Percentiles rank a stretch among this genome's conserved stretches.
Evolutionary conservation across 768 basidiomycete genomes (phyloP).

Genomic region (Hericium coralloides): DNA sequence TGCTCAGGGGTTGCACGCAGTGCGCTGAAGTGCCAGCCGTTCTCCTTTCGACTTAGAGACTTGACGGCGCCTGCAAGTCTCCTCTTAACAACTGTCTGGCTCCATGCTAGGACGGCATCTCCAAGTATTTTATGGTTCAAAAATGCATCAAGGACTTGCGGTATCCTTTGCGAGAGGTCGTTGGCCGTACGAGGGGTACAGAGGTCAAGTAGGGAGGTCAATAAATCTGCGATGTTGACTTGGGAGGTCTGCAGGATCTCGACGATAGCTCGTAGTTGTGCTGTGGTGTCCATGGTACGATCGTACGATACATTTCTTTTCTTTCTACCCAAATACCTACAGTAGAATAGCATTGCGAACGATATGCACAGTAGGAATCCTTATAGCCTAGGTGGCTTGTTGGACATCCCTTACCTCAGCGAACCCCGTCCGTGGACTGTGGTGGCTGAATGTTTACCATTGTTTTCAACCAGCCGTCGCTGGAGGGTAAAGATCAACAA

Average conservation of each 20-base stretch:
- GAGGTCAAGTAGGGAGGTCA: neutral
- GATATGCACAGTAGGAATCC: neutral
- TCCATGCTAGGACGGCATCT: neutral
- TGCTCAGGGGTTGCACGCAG: neutral
- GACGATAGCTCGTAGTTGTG: neutral
- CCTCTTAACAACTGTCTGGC: neutral
- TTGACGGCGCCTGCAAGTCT: conserved; percentile 11
- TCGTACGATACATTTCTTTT: neutral
- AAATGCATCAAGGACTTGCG: neutral
- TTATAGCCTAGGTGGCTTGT: neutral
- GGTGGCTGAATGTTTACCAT: neutral
- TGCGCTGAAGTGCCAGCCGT: neutral
- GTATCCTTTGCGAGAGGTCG: neutral
- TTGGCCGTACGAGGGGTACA: neutral
- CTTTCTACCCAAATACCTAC: neutral
- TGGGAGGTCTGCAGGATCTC: neutral
- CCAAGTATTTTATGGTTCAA: neutral
- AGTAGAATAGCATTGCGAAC: neutral
- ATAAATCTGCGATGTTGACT: neutral
- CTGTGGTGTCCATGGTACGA: neutral
- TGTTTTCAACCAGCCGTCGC: neutral
- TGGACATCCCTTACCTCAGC: neutral
- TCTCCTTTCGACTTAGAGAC: neutral
- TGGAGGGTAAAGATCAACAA: too few species aligned
- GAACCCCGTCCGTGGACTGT: neutral